A percentile compares a stretch with the other conserved stretches of the same genome.
These are phyloP conservation scores for Amanita muscaria DNA, from an alignment of 768 basidiomycete species.

Conservation along the genomic window DNA sequence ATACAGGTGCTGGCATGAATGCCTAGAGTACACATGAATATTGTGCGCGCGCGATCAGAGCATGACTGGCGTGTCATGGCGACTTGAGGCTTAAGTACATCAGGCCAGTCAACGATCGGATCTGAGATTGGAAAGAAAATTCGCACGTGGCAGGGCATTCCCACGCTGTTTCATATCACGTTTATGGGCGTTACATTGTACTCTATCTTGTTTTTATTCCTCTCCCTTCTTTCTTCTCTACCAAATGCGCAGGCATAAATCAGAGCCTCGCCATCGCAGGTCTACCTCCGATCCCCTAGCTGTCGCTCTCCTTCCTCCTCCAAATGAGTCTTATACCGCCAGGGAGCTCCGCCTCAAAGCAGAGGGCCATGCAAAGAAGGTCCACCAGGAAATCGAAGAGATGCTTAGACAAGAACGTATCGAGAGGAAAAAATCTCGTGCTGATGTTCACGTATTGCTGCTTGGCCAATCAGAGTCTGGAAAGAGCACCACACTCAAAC, in stretches of 20 bases:
- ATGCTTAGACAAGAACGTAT: slow-evolving; percentile 60
- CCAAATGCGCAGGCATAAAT: slow-evolving; percentile 32
- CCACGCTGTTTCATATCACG: slow-evolving; percentile 2
- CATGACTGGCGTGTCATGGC: too few species aligned
- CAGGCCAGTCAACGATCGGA: too few species aligned
- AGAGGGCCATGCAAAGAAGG: slow-evolving; percentile 63
- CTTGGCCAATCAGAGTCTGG: slow-evolving; percentile 88
- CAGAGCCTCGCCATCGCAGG: slow-evolving; percentile 26
- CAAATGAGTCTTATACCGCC: slow-evolving; percentile 60
- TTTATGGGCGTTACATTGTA: slow-evolving; percentile 12
- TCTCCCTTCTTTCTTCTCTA: slow-evolving; percentile 17
- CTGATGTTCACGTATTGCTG: slow-evolving; percentile 68
- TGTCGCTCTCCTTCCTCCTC: slow-evolving; percentile 58
- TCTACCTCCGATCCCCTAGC: slow-evolving; percentile 63
- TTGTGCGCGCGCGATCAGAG: too few species aligned
- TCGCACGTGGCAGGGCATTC: slow-evolving; percentile 3
- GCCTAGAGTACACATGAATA: too few species aligned
- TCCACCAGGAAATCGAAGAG: slow-evolving; percentile 74
- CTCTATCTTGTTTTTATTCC: slow-evolving; percentile 15
- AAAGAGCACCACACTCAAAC: slow-evolving; percentile 83
- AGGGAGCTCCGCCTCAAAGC: slow-evolving; percentile 55
- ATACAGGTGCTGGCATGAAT: too few species aligned
- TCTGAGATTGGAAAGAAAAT: background rate
- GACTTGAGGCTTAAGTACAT: too few species aligned
- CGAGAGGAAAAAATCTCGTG: slow-evolving; percentile 48